Base-by-base conservation (phyloP, 371 early-diverging fungal genomes). In the Apophysomyces trapeziformis region DNA sequence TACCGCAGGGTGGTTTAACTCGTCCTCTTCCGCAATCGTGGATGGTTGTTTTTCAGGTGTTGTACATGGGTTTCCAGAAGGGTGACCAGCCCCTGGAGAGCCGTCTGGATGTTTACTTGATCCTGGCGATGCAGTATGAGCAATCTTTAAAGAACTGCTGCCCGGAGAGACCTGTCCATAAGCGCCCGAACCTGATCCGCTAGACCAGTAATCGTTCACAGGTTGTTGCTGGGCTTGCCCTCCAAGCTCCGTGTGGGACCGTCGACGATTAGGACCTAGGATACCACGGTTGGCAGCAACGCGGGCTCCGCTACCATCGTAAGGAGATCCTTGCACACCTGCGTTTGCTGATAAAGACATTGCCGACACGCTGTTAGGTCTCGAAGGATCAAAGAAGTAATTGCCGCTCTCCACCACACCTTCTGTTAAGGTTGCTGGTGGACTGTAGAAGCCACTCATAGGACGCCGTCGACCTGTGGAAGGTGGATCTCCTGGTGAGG, bases 381-480 rank as follows among this genome's bases (percentile, higher is more conserved):
- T 21, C 11, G 14, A 43, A 14, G 21, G 44, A 8, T 39, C 60
- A 8, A 18, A 45, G 65, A 50, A 69, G 32, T 69, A 69, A 21
- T 60, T 64, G 4, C 47, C 41, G 0, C 65, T 61, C 7, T 69
- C 69, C 7, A 36, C 8, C 12, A 35, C 57, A 11, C 21, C 57
- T 1, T 32, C 58, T 7, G 60, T 39, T 26, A 14, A 9, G 7
- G 47, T 35, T 21, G 44, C 65, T 12, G 65, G 65, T 38, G 65
- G 70, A 59, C 70, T 69, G 36, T 70, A 66, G 11, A 64, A 39
- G 39, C 67, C 67, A 41, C 70, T 63, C 14, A 18, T 45, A 8
- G 66, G 67, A 5, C 67, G 66, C 9, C 66, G 70, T n/a, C 61
- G 41, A 6, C 44, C 50, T 41, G 45, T 5, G 13, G 18, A 16